These are phyloP conservation scores for Aspergillus sojae DNA, from an alignment of 2,329 filamentous ascomycete genomes.

Conservation along the genomic window DNA sequence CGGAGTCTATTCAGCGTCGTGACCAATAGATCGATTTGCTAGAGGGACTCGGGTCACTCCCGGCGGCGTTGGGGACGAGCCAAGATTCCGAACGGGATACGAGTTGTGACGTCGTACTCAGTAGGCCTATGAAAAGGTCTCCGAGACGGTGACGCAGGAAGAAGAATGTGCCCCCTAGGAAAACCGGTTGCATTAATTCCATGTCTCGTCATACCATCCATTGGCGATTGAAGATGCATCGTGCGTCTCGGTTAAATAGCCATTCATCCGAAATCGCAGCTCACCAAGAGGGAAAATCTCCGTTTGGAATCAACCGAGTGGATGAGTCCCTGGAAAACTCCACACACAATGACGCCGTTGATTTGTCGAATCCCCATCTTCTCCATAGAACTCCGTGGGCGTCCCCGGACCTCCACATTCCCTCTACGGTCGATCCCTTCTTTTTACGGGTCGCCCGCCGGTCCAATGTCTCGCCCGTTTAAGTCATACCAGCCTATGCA, in stretches of 20 bases:
- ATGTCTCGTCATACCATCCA: background rate
- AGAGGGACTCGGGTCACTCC: background rate
- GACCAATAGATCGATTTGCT: background rate
- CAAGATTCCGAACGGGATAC: background rate
- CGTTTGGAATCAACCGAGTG: constrained; percentile 21
- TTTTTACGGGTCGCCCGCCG: constrained; percentile 9
- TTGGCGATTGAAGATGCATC: background rate
- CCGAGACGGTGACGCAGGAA: background rate
- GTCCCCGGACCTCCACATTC: constrained; percentile 22
- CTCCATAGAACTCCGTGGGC: constrained; percentile 1
- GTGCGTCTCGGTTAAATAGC: constrained; percentile 13
- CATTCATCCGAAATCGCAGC: constrained; percentile 9
- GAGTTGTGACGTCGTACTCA: background rate
- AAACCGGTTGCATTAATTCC: background rate
- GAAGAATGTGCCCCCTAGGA: background rate
- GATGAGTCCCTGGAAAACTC: constrained; percentile 1
- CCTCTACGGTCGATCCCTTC: constrained; percentile 15
- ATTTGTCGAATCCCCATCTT: constrained; percentile 15
- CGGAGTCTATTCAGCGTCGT: background rate
- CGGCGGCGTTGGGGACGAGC: background rate
- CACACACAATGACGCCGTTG: constrained; percentile 18
- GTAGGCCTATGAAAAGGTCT: background rate
- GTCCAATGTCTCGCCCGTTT: constrained; percentile 12
- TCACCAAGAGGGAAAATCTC: constrained; percentile 18
- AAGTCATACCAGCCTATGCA: background rate